Evolutionary conservation across 352 stramenopile species (phyloP).

Genomic region (Pythium biforme): DNA sequence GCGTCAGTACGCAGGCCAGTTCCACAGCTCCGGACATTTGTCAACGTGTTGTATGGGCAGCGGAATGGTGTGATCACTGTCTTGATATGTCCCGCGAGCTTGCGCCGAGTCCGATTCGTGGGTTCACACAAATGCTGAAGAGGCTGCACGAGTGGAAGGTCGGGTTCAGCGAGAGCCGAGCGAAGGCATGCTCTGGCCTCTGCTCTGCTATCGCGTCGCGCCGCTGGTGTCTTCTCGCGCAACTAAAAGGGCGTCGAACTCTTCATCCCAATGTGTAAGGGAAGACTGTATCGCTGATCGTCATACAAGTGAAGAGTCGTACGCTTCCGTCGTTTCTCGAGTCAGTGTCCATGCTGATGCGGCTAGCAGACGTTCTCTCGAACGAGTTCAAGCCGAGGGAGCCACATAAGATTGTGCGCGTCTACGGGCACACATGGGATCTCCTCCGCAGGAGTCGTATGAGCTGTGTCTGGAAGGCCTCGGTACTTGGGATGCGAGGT

Average conservation of each 20-base stretch:
- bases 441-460: constrained; percentile 8
- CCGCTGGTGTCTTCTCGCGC: constrained; percentile 22
- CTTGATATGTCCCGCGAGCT: background rate
- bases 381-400: background rate
- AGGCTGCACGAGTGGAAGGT: constrained; percentile 18
- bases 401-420: background rate
- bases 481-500: no score
- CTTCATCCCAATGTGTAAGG: constrained; percentile 24
- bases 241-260: constrained; percentile 5
- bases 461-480: background rate
- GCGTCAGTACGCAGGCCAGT: no score
- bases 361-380: background rate
- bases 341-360: background rate
- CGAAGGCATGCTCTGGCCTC: constrained; percentile 26
- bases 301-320: constrained; percentile 3
- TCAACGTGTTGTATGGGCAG: background rate
- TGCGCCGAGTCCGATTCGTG: no score
- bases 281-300: constrained; percentile 2
- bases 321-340: no score
- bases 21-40: no score
- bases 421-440: no score
- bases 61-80: background rate
- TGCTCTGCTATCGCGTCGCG: constrained; percentile 29
- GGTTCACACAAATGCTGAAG: background rate
- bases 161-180: constrained; percentile 26